Conservation (phyloP, 2,329 filamentous ascomycete species). For the Pseudogymnoascus sp. region DNA sequence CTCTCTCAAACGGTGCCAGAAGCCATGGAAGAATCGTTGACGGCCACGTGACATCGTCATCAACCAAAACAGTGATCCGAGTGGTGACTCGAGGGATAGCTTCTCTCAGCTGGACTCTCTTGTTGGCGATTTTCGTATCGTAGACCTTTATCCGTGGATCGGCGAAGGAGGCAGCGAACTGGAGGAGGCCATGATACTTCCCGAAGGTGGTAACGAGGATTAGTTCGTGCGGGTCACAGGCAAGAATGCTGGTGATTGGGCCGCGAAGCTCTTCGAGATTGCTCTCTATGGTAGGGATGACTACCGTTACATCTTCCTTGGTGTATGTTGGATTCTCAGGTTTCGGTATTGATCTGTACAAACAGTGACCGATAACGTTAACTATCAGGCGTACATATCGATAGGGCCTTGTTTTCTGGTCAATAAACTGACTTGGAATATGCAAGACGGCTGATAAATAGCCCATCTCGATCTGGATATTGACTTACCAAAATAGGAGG, state of each 20-base stretch:
- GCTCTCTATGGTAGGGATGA: constrained; percentile 87
- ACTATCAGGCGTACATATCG: constrained; percentile 80
- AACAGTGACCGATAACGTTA: constrained; percentile 79
- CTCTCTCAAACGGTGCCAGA: constrained; percentile 81
- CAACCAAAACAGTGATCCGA: constrained; percentile 80
- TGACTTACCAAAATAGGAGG: constrained; percentile 7
- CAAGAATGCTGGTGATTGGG: constrained; percentile 70
- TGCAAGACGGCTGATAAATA: neutral
- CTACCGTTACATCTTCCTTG: constrained; percentile 79
- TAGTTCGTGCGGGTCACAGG: constrained; percentile 60
- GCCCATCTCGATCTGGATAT: neutral
- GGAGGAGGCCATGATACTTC: constrained; percentile 60
- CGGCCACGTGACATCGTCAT: constrained; percentile 94
- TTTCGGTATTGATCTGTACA: constrained; percentile 75
- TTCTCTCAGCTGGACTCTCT: constrained; percentile 85
- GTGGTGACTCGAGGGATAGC: constrained; percentile 81
- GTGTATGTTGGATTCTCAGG: constrained; percentile 66
- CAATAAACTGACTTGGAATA: constrained; percentile 8
- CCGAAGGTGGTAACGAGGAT: constrained; percentile 82
- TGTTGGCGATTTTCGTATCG: constrained; percentile 80
- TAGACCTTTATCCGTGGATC: constrained; percentile 62
- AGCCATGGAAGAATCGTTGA: constrained; percentile 82
- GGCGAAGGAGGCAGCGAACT: constrained; percentile 53
- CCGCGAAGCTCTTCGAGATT: constrained; percentile 74
- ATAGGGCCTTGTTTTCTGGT: constrained; percentile 54